Evolutionary conservation across 169 alveolate genomes (phyloP).

Genomic region (Eimeria necatrix): DNA sequence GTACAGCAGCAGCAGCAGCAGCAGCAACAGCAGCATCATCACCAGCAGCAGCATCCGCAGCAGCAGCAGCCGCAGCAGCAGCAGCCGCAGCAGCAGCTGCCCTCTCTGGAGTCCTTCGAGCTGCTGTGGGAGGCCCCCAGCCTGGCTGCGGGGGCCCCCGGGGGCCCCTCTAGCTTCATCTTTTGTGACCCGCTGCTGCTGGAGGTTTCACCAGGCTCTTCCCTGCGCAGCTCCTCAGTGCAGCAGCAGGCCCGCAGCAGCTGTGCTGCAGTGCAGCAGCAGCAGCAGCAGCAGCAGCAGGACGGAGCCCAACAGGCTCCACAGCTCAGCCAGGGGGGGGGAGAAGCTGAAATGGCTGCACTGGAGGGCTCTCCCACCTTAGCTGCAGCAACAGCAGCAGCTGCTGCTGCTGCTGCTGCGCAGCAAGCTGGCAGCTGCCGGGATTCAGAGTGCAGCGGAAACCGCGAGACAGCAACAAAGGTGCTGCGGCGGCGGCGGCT

Average conservation of each 20-base stretch:
- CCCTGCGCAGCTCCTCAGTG: background rate
- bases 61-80: slow-evolving; percentile 24
- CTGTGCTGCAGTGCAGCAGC: slow-evolving; percentile 37
- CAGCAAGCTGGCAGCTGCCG: background rate
- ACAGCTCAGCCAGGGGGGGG: too few relatives aligned
- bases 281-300: slow-evolving; percentile 16
- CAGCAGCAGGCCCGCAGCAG: slow-evolving; percentile 2
- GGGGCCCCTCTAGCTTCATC: background rate
- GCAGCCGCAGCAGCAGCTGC: background rate
- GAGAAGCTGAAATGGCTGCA: too few relatives aligned
- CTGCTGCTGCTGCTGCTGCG: background rate
- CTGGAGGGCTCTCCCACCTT: too few relatives aligned
- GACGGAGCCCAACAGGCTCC: background rate
- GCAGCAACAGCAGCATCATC: background rate
- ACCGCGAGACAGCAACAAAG: background rate
- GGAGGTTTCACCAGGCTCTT: background rate
- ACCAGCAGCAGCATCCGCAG: background rate
- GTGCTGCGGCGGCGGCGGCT: background rate
- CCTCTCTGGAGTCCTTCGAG: background rate
- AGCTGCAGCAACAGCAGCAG: background rate
- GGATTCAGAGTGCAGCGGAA: background rate
- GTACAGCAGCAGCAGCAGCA: background rate
- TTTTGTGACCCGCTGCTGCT: slow-evolving; percentile 7
- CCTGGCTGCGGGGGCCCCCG: background rate
- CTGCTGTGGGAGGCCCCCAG: slow-evolving; percentile 8